These are phyloP conservation scores for Colletotrichum spinosum DNA, from an alignment of 2,329 filamentous ascomycete genomes.

Conservation along the genomic window DNA sequence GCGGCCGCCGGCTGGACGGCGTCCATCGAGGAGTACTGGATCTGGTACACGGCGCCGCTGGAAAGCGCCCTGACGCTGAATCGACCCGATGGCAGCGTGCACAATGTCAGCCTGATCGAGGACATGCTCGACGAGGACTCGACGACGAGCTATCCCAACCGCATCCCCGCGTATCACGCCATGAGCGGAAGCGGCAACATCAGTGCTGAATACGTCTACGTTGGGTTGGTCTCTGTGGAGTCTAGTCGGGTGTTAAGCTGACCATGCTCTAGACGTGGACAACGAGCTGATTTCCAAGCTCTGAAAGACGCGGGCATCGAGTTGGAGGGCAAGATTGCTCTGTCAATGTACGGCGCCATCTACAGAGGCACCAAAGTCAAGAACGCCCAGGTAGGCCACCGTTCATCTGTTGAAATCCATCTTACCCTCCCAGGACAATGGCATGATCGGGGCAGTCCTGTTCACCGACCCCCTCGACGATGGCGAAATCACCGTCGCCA, in stretches of 20 bases:
- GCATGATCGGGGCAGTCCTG: too few species aligned
- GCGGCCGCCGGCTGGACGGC: constrained; percentile 17
- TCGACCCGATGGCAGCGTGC: constrained; percentile 24
- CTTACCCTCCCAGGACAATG: too few species aligned
- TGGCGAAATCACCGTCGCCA: too few species aligned
- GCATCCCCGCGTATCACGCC: constrained; percentile 23
- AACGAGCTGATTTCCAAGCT: constrained; percentile 16
- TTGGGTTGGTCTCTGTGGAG: background rate
- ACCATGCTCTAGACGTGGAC: background rate
- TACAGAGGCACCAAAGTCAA: too few species aligned
- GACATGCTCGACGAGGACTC: constrained; percentile 32
- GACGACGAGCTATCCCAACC: constrained; percentile 28
- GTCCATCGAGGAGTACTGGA: constrained; percentile 24
- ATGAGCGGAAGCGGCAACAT: constrained; percentile 31
- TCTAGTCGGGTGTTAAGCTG: background rate
- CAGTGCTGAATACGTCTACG: constrained; percentile 27
- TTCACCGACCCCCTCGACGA: too few species aligned
- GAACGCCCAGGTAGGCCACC: too few species aligned
- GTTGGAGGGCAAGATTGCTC: constrained; percentile 22
- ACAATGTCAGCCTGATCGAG: constrained; percentile 27
- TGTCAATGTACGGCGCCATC: constrained; percentile 20
- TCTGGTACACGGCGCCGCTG: constrained; percentile 29
- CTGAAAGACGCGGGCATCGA: constrained; percentile 22
- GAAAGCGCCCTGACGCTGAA: constrained; percentile 21
- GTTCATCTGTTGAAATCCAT: too few species aligned